phyloP scores from a whole-genome alignment of 2,329 filamentous ascomycete genomes.

The Diaporthe velutina region DNA sequence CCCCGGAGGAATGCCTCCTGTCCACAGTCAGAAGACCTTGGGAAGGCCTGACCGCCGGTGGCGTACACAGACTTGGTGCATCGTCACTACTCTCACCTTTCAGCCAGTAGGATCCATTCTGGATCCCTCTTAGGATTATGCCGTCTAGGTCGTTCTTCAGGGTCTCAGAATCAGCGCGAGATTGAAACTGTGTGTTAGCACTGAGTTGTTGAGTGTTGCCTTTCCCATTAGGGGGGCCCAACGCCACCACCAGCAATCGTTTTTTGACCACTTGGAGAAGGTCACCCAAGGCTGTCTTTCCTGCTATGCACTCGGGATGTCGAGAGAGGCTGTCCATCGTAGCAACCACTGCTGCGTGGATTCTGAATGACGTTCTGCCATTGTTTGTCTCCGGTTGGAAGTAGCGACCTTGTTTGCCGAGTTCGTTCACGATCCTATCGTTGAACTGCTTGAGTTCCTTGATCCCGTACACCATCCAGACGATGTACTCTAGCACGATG shows the following conservation, averaged over 20 bases:
- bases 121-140: not conserved
- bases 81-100: not conserved
- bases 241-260: not conserved
- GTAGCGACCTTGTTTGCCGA: not conserved
- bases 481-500: conserved; percentile 46
- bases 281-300: not conserved
- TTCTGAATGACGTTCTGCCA: not conserved
- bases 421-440: not conserved
- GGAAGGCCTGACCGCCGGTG: too few relatives aligned
- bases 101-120: not conserved
- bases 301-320: not conserved
- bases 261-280: not conserved
- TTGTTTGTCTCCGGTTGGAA: not conserved
- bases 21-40: not conserved
- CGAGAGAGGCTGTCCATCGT: not conserved
- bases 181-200: not conserved
- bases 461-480: conserved; percentile 47
- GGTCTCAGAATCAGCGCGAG: not conserved
- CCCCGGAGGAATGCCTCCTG: not conserved
- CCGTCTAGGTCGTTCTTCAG: accelerated
- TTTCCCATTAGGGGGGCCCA: accelerated
- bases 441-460: conserved; percentile 7
- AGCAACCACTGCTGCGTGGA: not conserved
- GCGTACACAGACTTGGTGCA: not conserved
- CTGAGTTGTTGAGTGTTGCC: not conserved